Evolutionary conservation across 176 grass and related monocot genomes (phyloP), one percentile per base, ranked within the genome.

Genomic region (Oryza nivara): DNA sequence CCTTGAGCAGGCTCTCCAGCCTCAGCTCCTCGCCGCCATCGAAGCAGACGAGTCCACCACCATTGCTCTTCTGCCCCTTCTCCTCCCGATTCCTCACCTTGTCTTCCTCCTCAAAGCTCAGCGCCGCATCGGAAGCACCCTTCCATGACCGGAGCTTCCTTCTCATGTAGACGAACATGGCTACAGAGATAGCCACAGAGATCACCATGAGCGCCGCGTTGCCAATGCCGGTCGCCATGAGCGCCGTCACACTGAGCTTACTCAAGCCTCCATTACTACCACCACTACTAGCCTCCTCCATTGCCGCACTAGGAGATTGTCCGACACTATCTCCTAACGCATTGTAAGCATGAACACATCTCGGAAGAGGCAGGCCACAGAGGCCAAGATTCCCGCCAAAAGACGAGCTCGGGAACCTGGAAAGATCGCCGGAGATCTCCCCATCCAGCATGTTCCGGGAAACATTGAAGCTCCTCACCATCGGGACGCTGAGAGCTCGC

Each of bases 1-100:
- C 88, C 84, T 93, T 96, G 51, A 96, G 63, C 6, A 96, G 77
- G 77, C 80, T 85, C 69, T 96, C 94, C 88, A 96, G 61, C 82
- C 83, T 66, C n/a, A 96, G 84, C 71, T 91, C 91, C 32, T 91
- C 88, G 58, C 94, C 90, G 73, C 90, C 94, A 4, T 95, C 88
- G 76, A 95, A 95, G 83, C 79, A 84, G 48, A 95, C 48, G 11
- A 95, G 81, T 7, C 40, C 40, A 22, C 78, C 88, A 28, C 2
- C 28, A 28, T 28, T 28, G 58, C 61, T 60, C 82, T 81, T 92
- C 67, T 80, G 84, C 58, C 51, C 67, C 78, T 87, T 84, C 2
- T 82, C 76, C 32, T 91, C 76, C 2, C 85, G 75, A 1, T 5
- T 54, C 12, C 35, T 49, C 30, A 38, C 34, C 22, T 80, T 86